Base-by-base conservation (phyloP, 805 yeast species). In the Teunomyces gatunensis region DNA sequence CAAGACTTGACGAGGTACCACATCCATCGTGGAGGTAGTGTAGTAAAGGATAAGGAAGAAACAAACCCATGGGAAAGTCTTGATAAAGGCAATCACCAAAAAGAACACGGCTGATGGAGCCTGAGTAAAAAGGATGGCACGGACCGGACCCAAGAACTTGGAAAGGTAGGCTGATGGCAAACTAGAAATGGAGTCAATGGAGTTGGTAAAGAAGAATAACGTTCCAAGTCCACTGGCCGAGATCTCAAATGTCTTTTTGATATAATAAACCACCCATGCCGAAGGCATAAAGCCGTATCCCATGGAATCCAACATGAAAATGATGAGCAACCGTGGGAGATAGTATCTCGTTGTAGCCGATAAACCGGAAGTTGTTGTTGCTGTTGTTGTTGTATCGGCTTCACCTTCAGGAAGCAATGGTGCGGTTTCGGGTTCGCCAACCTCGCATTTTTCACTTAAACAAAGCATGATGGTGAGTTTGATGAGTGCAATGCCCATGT, bases 221-320 rank as follows among this genome's bases (percentile, higher is more conserved):
- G 76, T 53, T 4, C 96, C 96, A 40, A 89, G 66, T 0, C 74
- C 64, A 0, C 83, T 67, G 3, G 90, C 81, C 1, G 82, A 63
- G 25, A 81, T 65, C 1, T 63, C 54, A 55, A 84, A 89, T 11
- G 70, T 64, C 30, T 74, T 76, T 47, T 81, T 79, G 70, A 88
- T 84, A 65, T 87, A 90, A 61, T 85, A 90, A 34, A 89, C 89
- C 37, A 86, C 75, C 97, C 97, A 91, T 1, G 96, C 85, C 39
- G 83, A 74, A 2, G 96, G 84, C 89, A 89, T 86, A 64, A 90
- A 86, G 1, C 97, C 96, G 53, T 81, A 83, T 0, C 96, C 97
- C 43, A 90, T 75, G 1, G 96, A 89, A 64, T 90, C 97, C 27
- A 88, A 59, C 83, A 88, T 87, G 60, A 90, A 91, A 13, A 85